These are phyloP conservation scores for Waltergamsia citrina DNA, from an alignment of 2,329 filamentous ascomycete species.

Conservation along the genomic window DNA sequence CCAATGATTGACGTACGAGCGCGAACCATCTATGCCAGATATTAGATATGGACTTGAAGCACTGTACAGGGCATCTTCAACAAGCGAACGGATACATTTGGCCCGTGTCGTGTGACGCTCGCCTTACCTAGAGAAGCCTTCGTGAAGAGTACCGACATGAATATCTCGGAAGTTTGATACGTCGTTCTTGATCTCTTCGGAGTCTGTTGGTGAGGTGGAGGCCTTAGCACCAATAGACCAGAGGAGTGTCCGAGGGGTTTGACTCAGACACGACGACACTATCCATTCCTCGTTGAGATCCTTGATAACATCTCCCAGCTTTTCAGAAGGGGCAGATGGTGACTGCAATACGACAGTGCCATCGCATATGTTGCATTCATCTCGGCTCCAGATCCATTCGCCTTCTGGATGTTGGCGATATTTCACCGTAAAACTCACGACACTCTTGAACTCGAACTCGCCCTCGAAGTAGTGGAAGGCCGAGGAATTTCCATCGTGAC, in stretches of 20 bases:
- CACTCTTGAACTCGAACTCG: constrained; percentile 34
- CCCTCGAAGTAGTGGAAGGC: constrained; percentile 41
- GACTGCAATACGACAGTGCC: constrained; percentile 37
- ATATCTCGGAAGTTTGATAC: constrained; percentile 47
- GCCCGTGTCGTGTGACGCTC: too few species aligned
- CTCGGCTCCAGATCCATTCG: constrained; percentile 62
- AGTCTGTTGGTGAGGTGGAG: constrained; percentile 24
- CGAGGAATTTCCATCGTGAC: constrained; percentile 16
- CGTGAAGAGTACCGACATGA: constrained; percentile 54
- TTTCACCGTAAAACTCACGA: constrained; percentile 60
- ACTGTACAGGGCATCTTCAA: constrained; percentile 1
- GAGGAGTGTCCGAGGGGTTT: constrained; percentile 58
- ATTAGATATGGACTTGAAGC: background rate
- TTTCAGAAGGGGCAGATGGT: constrained; percentile 18
- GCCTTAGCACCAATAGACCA: constrained; percentile 58
- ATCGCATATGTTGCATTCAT: constrained; percentile 53
- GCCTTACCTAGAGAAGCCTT: constrained; percentile 39
- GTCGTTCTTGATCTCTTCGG: constrained; percentile 32
- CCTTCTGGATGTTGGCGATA: constrained; percentile 44
- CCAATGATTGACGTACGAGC: constrained; percentile 66
- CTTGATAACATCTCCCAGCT: constrained; percentile 46
- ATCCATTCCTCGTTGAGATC: constrained; percentile 46
- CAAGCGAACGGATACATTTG: too few species aligned
- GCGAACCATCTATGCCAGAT: constrained; percentile 59
- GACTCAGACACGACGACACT: constrained; percentile 46